Evolutionary conservation across 2,329 filamentous ascomycete genomes (phyloP).

Genomic region (Fusarium anthophilum): DNA sequence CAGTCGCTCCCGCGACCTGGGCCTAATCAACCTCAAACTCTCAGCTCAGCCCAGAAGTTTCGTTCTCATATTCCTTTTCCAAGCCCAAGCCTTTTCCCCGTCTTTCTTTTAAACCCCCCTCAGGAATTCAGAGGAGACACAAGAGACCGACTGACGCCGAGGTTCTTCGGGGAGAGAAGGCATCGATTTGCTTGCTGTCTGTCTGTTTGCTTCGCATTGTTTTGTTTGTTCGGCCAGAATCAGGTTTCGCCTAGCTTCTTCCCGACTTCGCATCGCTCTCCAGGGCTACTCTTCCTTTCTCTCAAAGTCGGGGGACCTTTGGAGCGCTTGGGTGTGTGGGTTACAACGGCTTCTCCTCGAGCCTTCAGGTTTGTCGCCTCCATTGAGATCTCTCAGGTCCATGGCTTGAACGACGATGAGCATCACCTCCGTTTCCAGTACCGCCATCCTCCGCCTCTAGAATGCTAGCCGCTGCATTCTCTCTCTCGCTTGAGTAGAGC

Average conservation of each 20-base stretch:
- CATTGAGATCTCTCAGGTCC: slow-evolving; percentile 30
- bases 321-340: slow-evolving; percentile 24
- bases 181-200: slow-evolving; percentile 10
- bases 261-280: slow-evolving; percentile 27
- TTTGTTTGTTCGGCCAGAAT: slow-evolving; percentile 23
- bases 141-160: slow-evolving; percentile 27
- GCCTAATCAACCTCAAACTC: slow-evolving; percentile 18
- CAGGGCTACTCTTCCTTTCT: slow-evolving; percentile 14
- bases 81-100: neutral
- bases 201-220: slow-evolving; percentile 20
- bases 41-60: slow-evolving; percentile 12
- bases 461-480: slow-evolving; percentile 49
- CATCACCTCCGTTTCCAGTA: slow-evolving; percentile 42
- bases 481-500: slow-evolving; percentile 51
- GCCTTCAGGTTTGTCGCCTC: slow-evolving; percentile 15
- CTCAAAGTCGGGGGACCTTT: slow-evolving; percentile 27
- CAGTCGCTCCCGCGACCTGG: slow-evolving; percentile 19
- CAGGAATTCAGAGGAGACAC: slow-evolving; percentile 16
- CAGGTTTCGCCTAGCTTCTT: slow-evolving; percentile 33
- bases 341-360: slow-evolving; percentile 21
- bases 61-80: slow-evolving; percentile 12
- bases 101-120: neutral
- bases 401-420: slow-evolving; percentile 46
- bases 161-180: slow-evolving; percentile 7
- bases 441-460: slow-evolving; percentile 44